Evolutionary conservation across 352 stramenopile species (phyloP), one percentile per base, ranked within the genome.

Genomic region (Pythium brachiatum): DNA sequence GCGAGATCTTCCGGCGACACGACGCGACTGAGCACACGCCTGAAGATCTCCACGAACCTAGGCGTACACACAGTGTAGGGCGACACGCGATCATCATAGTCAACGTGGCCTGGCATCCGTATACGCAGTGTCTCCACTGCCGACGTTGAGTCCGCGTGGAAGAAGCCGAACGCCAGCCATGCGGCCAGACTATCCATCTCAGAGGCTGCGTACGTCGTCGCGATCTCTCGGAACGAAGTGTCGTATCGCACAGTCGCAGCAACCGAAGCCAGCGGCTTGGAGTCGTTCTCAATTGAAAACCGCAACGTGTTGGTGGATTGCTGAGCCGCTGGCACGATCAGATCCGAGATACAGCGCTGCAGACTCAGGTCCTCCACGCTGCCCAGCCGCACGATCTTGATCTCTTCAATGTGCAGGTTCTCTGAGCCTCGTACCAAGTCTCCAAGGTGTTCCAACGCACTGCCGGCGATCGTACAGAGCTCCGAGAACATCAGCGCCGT

Each of bases 111-210:
- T 1, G 61, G 61, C 61, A 68, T 68, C n/a, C 54, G 61, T 1
- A 68, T 20, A 47, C 53, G 52, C 7, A 68, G 34, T 13, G 53
- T 34, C 6, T 38, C 20, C 12, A 57, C 36, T 1, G 51, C 16
- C 0, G 53, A 62, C 0, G 34, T 27, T 5, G 61, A 47, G 47
- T 68, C 61, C 13, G 36, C 38, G 18, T 65, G 59, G 20, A 65
- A 65, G 4, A 65, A 32, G 2, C 59, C 59, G 36, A 65, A 65
- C 50, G 59, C 59, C 25, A 65, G 36, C 59, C 59, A 65, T 7
- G 59, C 59, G 1, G 59, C 59, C 26, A 59, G 4, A 0, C 47
- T 25, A 26, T 44, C 39, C 59, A 59, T 65, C 18, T 65, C 51
- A 13, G 12, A 3, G 0, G 48, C 13, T 11, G 31, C 13, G 25